Percentiles rank a stretch among this genome's conserved stretches.
These are phyloP conservation scores for Cicer cuneatum DNA, from an alignment of 306 rosid genomes.

Conservation along the genomic window DNA sequence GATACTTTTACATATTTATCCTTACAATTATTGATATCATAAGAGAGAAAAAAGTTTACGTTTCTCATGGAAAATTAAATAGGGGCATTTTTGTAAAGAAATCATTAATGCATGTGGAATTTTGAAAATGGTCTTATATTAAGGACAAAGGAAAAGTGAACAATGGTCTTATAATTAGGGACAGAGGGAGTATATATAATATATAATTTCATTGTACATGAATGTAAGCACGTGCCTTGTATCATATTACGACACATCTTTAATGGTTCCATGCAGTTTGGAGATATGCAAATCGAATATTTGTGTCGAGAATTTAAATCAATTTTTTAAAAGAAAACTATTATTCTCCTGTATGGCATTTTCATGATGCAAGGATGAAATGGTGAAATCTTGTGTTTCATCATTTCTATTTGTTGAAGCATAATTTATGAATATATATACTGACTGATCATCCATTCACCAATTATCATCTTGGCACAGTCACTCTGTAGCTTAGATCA, in stretches of 20 bases:
- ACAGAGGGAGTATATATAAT: neutral
- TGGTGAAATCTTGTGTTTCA: slow-evolving; percentile 22
- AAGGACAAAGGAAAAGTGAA: too few relatives aligned
- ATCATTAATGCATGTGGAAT: too few relatives aligned
- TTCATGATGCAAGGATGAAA: slow-evolving; percentile 22
- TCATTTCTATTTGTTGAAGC: slow-evolving; percentile 15
- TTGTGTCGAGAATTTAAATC: slow-evolving; percentile 22
- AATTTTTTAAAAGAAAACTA: slow-evolving; percentile 27
- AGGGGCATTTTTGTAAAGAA: too few relatives aligned
- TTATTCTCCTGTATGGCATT: slow-evolving; percentile 11
- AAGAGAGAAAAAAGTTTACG: too few relatives aligned
- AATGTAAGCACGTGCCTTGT: slow-evolving; percentile 17
- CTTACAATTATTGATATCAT: too few relatives aligned
- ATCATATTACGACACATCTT: slow-evolving; percentile 25
- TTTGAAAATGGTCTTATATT: too few relatives aligned
- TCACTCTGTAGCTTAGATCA: slow-evolving; percentile 21
- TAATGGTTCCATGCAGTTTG: slow-evolving; percentile 27
- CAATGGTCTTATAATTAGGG: too few relatives aligned
- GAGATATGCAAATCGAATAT: slow-evolving; percentile 26
- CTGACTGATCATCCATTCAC: neutral
- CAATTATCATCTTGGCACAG: neutral
- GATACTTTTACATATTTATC: too few relatives aligned
- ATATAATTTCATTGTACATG: slow-evolving; percentile 3
- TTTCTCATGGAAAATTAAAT: too few relatives aligned
- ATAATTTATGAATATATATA: slow-evolving; percentile 7